phyloP scores from a whole-genome alignment of 2,329 filamentous ascomycete genomes.

The Bipolaris oryzae region DNA sequence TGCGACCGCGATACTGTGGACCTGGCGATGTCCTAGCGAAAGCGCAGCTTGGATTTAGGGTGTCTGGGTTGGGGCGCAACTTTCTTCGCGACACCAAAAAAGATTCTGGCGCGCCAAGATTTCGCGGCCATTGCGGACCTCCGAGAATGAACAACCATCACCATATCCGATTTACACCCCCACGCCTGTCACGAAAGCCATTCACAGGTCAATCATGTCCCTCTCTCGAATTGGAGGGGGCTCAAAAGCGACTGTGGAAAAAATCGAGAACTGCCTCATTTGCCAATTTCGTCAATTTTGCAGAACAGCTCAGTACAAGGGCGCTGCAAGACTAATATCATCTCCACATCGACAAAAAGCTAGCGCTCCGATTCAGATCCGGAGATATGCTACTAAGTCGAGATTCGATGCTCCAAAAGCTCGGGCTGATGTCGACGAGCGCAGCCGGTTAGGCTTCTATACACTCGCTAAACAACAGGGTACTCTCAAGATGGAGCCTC shows the following conservation, averaged over 20 bases:
- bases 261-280: slow-evolving; percentile 22
- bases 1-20: slow-evolving; percentile 13
- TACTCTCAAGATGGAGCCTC: slow-evolving; percentile 21
- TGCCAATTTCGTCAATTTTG: slow-evolving; percentile 26
- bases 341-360: not conserved
- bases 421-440: slow-evolving; percentile 31
- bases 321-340: not conserved
- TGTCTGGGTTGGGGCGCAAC: slow-evolving; percentile 18
- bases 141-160: slow-evolving; percentile 12
- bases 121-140: slow-evolving; percentile 31
- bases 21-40: slow-evolving; percentile 9
- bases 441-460: slow-evolving; percentile 28
- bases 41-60: slow-evolving; percentile 35
- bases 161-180: not conserved
- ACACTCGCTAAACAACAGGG: slow-evolving; percentile 24
- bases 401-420: slow-evolving; percentile 23
- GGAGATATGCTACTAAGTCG: slow-evolving; percentile 24
- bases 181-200: not conserved
- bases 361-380: slow-evolving; percentile 5
- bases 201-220: slow-evolving; percentile 24
- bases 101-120: slow-evolving; percentile 31
- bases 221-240: slow-evolving; percentile 20
- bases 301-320: slow-evolving; percentile 10
- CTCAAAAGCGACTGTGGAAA: slow-evolving; percentile 12
- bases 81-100: slow-evolving; percentile 27